Base-by-base conservation (phyloP, 805 yeast genomes). In the Saturnispora mendoncae region DNA sequence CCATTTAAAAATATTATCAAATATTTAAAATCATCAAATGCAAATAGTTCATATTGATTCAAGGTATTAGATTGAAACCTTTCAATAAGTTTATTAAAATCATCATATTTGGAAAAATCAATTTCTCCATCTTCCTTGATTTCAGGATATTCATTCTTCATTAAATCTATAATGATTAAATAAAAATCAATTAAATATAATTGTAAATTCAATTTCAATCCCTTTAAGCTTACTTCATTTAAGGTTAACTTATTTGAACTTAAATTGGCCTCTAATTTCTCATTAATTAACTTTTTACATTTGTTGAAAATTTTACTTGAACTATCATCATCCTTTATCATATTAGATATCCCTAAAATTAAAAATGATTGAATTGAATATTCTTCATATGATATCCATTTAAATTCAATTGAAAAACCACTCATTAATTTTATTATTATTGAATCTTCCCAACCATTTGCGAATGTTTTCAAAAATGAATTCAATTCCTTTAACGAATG, bases 321-420 rank as follows among this genome's bases (percentile, higher is more conserved):
- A 9, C 14, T 15, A 32, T 56, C 58, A 2, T 60, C 61, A 35
- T 60, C 61, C 1, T 64, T 68, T 13, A 52, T 51, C 17, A 69
- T 45, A 25, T 65, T 61, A 6, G 62, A 52, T 5, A 71, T 51
- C 2, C 72, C 76, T 28, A 67, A 61, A n/a, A 65, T 50, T 33
- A 68, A 63, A 47, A 68, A 69, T 18, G 68, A 56, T 33, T 62
- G 41, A 17, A 67, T 57, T 7, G 63, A 60, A 50, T 67, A 68
- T 42, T 71, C 74, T 32, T 63, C 66, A 4, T 67, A 57, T 12
- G 62, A 57, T 10, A 71, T 41, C 75, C 77, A 72, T 15, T 52
- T 51, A 2, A 68, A 48, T 18, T 56, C 50, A 14, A 57, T 20
- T 3, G 61, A 49, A 45, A 66, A 14, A 38, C 37, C 34, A 1